phyloP scores from a whole-genome alignment of 2,329 filamentous ascomycete genomes.

The Fusarium abutilonis region DNA sequence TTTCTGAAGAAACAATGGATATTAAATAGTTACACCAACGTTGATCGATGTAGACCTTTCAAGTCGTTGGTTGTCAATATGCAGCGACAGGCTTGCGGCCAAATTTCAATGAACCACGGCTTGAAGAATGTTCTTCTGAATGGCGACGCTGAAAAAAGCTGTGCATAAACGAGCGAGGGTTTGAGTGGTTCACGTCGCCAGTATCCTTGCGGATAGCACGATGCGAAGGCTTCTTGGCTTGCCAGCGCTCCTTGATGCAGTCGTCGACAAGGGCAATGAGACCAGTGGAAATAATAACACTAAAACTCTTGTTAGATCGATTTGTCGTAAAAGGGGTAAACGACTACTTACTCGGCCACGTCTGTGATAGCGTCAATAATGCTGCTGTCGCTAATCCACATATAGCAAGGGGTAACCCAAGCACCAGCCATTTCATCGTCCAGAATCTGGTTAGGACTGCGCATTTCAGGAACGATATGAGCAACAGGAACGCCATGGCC shows the following conservation, averaged over 20 bases:
- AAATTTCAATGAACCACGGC: slow-evolving; percentile 51
- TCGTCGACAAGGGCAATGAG: slow-evolving; percentile 90
- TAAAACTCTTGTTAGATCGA: slow-evolving; percentile 53
- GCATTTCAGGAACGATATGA: slow-evolving; percentile 83
- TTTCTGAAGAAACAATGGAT: slow-evolving; percentile 3
- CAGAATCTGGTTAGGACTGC: slow-evolving; percentile 74
- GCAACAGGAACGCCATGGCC: slow-evolving; percentile 73
- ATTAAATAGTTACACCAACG: not conserved
- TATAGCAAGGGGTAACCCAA: slow-evolving; percentile 89
- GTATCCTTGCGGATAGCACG: slow-evolving; percentile 43
- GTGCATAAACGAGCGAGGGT: slow-evolving; percentile 50
- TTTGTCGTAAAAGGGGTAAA: slow-evolving; percentile 1
- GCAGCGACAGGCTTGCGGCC: slow-evolving; percentile 50
- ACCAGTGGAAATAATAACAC: slow-evolving; percentile 89
- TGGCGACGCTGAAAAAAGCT: slow-evolving; percentile 55
- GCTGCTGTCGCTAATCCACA: slow-evolving; percentile 84
- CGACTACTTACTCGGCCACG: slow-evolving; percentile 78
- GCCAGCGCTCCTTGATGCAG: slow-evolving; percentile 84
- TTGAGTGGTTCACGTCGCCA: slow-evolving; percentile 37
- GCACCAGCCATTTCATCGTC: slow-evolving; percentile 82
- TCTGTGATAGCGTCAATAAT: slow-evolving; percentile 78
- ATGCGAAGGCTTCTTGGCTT: slow-evolving; percentile 54
- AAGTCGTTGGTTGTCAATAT: slow-evolving; percentile 44
- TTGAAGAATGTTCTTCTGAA: slow-evolving; percentile 50
- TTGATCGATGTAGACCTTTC: not conserved